Conservation (phyloP, 2,329 filamentous ascomycete genomes). For the Chaetomiaceae sp. region DNA sequence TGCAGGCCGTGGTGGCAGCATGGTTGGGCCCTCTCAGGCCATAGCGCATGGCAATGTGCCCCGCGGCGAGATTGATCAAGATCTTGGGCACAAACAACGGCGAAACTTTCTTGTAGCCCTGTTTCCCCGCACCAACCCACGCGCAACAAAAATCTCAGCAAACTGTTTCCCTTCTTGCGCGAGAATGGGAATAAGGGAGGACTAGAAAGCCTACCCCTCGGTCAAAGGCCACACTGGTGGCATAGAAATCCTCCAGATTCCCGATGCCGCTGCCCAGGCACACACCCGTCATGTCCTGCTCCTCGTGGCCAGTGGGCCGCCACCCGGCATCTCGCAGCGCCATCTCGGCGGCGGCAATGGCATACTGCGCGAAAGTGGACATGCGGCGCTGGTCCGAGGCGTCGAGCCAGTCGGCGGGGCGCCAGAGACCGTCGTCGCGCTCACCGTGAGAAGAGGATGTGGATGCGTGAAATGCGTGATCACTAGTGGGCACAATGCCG, state of each 20-base stretch:
- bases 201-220: conserved; percentile 54
- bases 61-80: conserved; percentile 90
- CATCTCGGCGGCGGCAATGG: conserved; percentile 79
- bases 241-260: conserved; percentile 85
- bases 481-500: conserved; percentile 65
- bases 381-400: conserved; percentile 65
- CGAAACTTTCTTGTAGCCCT: conserved; percentile 92
- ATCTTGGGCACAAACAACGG: conserved; percentile 90
- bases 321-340: conserved; percentile 80
- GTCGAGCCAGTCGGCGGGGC: conserved; percentile 50
- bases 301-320: conserved; percentile 55
- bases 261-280: conserved; percentile 95
- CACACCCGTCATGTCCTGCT: conserved; percentile 76
- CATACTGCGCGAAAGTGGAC: conserved; percentile 90
- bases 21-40: conserved; percentile 90
- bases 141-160: conserved; percentile 8
- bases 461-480: conserved; percentile 35
- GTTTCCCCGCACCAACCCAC: not conserved
- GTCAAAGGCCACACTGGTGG: conserved; percentile 72
- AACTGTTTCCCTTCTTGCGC: not conserved
- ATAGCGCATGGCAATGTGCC: conserved; percentile 89
- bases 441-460: conserved; percentile 19
- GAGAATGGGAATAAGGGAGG: not conserved
- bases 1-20: conserved; percentile 89
- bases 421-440: conserved; percentile 39